These are phyloP conservation scores for Panellus pusillus DNA, from an alignment of 768 basidiomycete species.

Conservation along the genomic window DNA sequence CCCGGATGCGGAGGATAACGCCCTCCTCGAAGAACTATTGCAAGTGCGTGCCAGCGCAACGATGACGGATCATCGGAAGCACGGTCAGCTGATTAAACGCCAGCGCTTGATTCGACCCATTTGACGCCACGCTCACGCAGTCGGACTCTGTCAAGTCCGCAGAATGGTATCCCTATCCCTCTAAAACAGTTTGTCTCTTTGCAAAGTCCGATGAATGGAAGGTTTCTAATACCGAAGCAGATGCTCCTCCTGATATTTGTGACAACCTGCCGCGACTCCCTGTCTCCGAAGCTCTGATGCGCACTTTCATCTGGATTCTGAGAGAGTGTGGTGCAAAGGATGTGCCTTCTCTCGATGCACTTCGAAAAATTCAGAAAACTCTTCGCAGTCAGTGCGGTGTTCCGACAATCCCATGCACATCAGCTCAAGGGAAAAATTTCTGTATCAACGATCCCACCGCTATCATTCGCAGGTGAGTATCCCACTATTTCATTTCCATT, in stretches of 20 bases:
- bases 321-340: slow-evolving; percentile 19
- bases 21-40: background rate
- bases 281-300: slow-evolving; percentile 18
- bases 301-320: slow-evolving; percentile 22
- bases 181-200: slow-evolving; percentile 1
- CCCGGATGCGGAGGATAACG: background rate
- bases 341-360: slow-evolving; percentile 19
- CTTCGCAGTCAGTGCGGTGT: background rate
- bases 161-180: slow-evolving; percentile 7
- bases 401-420: too few relatives aligned
- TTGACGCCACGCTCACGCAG: background rate
- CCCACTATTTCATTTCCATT: background rate
- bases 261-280: slow-evolving; percentile 24
- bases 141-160: background rate
- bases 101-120: slow-evolving; percentile 3
- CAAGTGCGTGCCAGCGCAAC: background rate
- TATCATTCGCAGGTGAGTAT: slow-evolving; percentile 10
- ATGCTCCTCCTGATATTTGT: slow-evolving; percentile 24
- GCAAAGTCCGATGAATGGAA: background rate
- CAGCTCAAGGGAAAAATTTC: too few relatives aligned
- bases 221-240: slow-evolving; percentile 7
- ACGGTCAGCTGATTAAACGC: background rate
- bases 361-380: slow-evolving; percentile 11
- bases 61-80: too few relatives aligned
- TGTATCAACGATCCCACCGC: too few relatives aligned